These are phyloP conservation scores for Thraustochytrium striatum DNA, from an alignment of 352 stramenopile genomes.

Conservation along the genomic window DNA sequence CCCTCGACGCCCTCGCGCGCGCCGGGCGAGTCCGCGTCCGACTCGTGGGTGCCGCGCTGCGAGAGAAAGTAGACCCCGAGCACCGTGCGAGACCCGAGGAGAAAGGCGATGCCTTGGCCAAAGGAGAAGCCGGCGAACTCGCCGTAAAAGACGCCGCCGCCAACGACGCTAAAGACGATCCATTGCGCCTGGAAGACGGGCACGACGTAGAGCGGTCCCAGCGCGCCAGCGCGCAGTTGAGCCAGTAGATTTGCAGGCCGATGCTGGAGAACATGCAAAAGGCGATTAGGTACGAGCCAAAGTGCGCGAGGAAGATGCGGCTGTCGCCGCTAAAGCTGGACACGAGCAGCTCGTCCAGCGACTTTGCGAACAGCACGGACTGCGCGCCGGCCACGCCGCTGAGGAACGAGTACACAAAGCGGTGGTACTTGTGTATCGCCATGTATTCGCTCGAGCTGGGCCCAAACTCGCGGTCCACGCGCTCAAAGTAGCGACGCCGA, in stretches of 20 bases:
- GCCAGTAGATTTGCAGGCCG: constrained; percentile 43
- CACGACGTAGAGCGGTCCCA: constrained; percentile 51
- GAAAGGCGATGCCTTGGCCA: constrained; percentile 39
- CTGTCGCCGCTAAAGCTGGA: constrained; percentile 46
- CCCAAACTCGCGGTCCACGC: background rate
- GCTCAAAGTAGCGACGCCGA: constrained; percentile 33
- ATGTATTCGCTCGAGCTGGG: constrained; percentile 32
- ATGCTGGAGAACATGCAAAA: constrained; percentile 20
- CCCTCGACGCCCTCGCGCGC: too few species aligned
- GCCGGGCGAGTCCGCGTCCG: too few species aligned
- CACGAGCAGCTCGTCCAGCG: constrained; percentile 44
- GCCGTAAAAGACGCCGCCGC: constrained; percentile 43
- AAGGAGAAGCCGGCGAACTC: constrained; percentile 43
- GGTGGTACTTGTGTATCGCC: constrained; percentile 26
- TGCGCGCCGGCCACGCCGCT: constrained; percentile 46
- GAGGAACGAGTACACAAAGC: constrained; percentile 30
- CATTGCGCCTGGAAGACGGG: constrained; percentile 50
- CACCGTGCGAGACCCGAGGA: constrained; percentile 5
- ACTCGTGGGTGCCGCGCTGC: too few species aligned
- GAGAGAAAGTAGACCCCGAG: constrained; percentile 51
- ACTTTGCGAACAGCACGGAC: constrained; percentile 52
- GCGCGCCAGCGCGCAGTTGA: constrained; percentile 25
- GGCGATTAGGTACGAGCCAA: constrained; percentile 41
- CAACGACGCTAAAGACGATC: constrained; percentile 50
- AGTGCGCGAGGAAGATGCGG: constrained; percentile 37